Evolutionary conservation across 2,329 filamentous ascomycete species (phyloP).

Genomic region (Orbilia javanica): DNA sequence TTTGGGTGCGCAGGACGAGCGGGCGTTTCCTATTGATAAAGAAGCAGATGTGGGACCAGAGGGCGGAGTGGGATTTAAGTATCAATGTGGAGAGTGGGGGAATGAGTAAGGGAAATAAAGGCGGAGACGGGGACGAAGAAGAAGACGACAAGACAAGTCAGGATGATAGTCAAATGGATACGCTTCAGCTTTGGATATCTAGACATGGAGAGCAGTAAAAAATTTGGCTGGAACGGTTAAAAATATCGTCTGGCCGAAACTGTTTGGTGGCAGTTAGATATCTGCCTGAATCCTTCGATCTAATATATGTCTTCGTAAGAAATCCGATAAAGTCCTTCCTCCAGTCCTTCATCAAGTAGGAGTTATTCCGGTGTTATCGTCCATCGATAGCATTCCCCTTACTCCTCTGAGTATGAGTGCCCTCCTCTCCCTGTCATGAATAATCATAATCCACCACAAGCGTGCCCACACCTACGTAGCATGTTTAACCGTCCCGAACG

Average conservation of each 20-base stretch:
- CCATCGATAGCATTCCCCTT: too few species aligned
- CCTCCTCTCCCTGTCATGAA: too few species aligned
- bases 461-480: constrained; percentile 58
- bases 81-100: background rate
- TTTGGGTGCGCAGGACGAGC: constrained; percentile 15
- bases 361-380: background rate
- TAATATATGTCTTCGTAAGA: background rate
- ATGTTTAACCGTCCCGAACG: constrained; percentile 88
- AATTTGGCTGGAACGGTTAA: constrained; percentile 50
- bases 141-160: background rate
- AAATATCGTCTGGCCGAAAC: constrained; percentile 52
- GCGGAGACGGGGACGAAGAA: too few species aligned
- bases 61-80: background rate
- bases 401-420: too few species aligned
- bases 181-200: background rate
- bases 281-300: background rate
- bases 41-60: constrained; percentile 1
- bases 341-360: background rate
- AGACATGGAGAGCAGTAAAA: background rate
- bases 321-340: background rate
- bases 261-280: background rate
- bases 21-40: constrained; percentile 12
- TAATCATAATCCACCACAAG: background rate
- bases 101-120: too few species aligned
- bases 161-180: background rate